Conservation (phyloP, 2,329 filamentous ascomycete species). For the Pseudogymnoascus sp. region DNA sequence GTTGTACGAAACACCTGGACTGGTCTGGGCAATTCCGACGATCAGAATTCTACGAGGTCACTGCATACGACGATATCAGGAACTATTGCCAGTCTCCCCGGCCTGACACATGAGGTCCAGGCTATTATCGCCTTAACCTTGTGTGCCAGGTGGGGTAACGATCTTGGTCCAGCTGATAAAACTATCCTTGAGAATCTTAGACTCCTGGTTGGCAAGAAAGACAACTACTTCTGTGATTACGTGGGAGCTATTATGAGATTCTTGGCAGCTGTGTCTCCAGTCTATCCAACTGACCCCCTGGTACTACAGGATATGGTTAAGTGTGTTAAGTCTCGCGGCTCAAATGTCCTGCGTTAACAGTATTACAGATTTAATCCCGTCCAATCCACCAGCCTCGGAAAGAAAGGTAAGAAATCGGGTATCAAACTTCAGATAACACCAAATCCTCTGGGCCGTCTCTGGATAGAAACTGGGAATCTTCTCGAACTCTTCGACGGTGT, state of each 20-base stretch:
- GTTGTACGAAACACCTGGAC: conserved; percentile 44
- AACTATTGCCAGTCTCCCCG: conserved; percentile 55
- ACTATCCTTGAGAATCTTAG: conserved; percentile 19
- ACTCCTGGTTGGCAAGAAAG: conserved; percentile 20
- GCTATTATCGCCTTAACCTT: conserved; percentile 63
- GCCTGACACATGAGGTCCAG: conserved; percentile 63
- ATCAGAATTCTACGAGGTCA: conserved; percentile 55
- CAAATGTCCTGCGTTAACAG: conserved; percentile 5
- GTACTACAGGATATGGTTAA: not conserved
- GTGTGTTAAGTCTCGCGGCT: not conserved
- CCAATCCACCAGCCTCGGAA: conserved; percentile 12
- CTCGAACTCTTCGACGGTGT: not conserved
- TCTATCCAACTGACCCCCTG: conserved; percentile 12
- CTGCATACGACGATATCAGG: conserved; percentile 66
- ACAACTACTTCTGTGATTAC: conserved; percentile 27
- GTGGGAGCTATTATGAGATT: conserved; percentile 20
- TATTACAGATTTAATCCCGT: conserved; percentile 16
- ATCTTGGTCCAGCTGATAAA: conserved; percentile 41
- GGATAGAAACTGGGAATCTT: conserved; percentile 9
- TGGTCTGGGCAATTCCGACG: conserved; percentile 39
- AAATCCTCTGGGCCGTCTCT: conserved; percentile 6
- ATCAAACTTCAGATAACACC: conserved; percentile 32
- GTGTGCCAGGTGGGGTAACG: conserved; percentile 66
- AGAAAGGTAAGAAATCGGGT: conserved; percentile 22
- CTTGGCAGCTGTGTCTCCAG: conserved; percentile 14